A percentile compares a stretch with the other conserved stretches of the same genome.
phyloP scores from a whole-genome alignment of 2,329 filamentous ascomycete genomes.

The Colletotrichum gigasporum region DNA sequence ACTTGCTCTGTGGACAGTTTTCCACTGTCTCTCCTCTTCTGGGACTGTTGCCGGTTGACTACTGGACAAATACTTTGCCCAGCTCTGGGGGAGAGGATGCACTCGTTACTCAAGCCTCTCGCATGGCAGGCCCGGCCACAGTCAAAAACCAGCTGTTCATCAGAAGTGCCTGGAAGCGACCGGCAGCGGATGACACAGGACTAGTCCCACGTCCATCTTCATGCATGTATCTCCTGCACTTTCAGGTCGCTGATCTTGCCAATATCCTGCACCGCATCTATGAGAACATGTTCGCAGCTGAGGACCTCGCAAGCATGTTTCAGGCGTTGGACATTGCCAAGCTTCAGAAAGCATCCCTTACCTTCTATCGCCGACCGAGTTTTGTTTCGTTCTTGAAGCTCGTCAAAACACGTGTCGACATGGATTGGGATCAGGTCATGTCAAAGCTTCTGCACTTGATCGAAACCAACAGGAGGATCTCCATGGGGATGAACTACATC shows the following conservation, averaged over 20 bases:
- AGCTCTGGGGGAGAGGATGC: constrained; percentile 50
- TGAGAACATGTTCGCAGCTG: constrained; percentile 52
- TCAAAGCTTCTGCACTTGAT: constrained; percentile 40
- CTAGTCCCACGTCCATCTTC: constrained; percentile 36
- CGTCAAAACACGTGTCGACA: constrained; percentile 43
- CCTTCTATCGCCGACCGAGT: constrained; percentile 47
- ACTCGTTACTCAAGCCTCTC: too few species aligned
- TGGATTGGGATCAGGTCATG: constrained; percentile 44
- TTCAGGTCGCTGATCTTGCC: constrained; percentile 49
- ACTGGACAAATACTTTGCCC: constrained; percentile 58
- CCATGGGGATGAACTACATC: constrained; percentile 43
- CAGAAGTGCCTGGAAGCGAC: constrained; percentile 47
- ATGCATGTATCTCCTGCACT: constrained; percentile 33
- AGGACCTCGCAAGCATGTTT: constrained; percentile 42
- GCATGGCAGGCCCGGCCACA: constrained; percentile 3
- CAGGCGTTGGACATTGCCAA: too few species aligned
- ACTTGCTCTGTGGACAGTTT: constrained; percentile 56
- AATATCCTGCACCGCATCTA: constrained; percentile 51
- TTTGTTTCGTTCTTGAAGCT: constrained; percentile 49
- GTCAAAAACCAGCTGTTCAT: constrained; percentile 35
- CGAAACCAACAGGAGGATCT: too few species aligned
- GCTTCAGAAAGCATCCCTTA: constrained; percentile 30
- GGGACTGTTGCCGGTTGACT: constrained; percentile 58
- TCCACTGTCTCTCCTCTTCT: constrained; percentile 57
- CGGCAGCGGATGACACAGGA: background rate